These are phyloP conservation scores for Phytophthora quininea DNA, from an alignment of 352 stramenopile genomes.

Conservation along the genomic window DNA sequence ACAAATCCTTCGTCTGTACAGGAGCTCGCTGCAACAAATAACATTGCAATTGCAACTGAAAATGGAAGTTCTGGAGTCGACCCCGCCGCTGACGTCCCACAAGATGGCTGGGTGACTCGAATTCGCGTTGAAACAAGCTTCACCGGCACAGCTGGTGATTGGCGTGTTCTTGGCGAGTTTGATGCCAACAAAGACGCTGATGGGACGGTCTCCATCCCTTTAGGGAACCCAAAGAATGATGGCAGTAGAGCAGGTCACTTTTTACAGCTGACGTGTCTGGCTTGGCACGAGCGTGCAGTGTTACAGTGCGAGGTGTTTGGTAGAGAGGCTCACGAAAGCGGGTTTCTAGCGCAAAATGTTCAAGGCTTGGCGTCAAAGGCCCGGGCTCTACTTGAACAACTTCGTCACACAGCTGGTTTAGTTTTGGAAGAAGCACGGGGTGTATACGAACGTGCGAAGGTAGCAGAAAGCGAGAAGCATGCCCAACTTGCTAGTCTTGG, in stretches of 20 bases:
- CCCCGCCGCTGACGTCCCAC: conserved; percentile 1
- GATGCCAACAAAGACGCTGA: conserved; percentile 55
- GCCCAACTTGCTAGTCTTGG: conserved; percentile 76
- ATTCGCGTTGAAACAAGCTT: conserved; percentile 67
- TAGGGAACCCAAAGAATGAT: conserved; percentile 29
- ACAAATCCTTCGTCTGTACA: neutral
- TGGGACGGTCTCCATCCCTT: conserved; percentile 37
- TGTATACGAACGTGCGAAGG: conserved; percentile 78
- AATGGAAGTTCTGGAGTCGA: conserved; percentile 4
- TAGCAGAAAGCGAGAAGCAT: conserved; percentile 79
- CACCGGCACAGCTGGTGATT: conserved; percentile 52
- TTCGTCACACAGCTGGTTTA: conserved; percentile 55
- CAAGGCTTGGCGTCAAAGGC: conserved; percentile 47
- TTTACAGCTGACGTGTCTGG: conserved; percentile 65
- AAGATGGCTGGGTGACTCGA: conserved; percentile 65
- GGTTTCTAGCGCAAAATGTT: conserved; percentile 48
- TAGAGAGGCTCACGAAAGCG: conserved; percentile 59
- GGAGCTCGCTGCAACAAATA: neutral
- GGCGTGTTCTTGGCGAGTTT: conserved; percentile 63
- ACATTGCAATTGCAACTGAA: conserved; percentile 1
- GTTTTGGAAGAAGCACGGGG: conserved; percentile 72
- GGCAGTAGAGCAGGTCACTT: conserved; percentile 50
- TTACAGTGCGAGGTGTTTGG: conserved; percentile 78
- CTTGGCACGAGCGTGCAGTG: conserved; percentile 64
- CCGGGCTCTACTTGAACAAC: conserved; percentile 50